Base-by-base conservation (phyloP, 179 eudicot species). In the Beta corolliflora region DNA sequence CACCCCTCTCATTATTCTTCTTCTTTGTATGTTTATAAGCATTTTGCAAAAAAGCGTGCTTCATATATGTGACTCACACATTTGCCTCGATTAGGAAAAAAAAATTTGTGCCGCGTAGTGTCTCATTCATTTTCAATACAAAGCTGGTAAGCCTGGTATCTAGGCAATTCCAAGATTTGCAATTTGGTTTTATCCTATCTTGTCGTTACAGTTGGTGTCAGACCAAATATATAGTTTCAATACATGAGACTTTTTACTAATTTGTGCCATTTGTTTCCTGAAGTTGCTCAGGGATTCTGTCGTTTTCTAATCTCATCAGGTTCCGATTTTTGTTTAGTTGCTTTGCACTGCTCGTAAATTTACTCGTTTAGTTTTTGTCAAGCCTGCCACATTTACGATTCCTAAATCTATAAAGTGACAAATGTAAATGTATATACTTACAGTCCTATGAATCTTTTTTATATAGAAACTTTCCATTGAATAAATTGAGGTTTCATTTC, bases 201-300 rank as follows among this genome's bases (percentile, higher is more conserved):
- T 31, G 14, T 64, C 48, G 73, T 52, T 52, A 31, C 41, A 23
- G 58, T 48, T 77, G 69, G 21, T 63, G 7, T 59, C 68, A 55
- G 36, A 14, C 25, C 54, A 48, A 15, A 2, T 73, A 16, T n/a
- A 23, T 52, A 15, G 19, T 46, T 77, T 52, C 18, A 11, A 44
- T 25, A 53, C 11, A 48, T 50, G 31, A 23, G 18, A 29, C 15
- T 66, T 46, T 11, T 15, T 46, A 29, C 44, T 14, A 36, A 25
- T 58, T 36, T 45, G 13, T 60, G 41, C 8, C 46, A 12, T n/a
- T n/a, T n/a, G 5, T 63, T 75, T 52, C 41, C 4, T 70, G 86
- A 71, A 83, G 83, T 36, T 79, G 41, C 53, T 56, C 9, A 9
- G 10, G 55, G n/a, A n/a, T n/a, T n/a, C n/a, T n/a, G n/a, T 48